A percentile compares a stretch with the other conserved stretches of the same genome.
These are phyloP conservation scores for Lentinula aciculospora DNA, from an alignment of 768 basidiomycete species.

Conservation along the genomic window DNA sequence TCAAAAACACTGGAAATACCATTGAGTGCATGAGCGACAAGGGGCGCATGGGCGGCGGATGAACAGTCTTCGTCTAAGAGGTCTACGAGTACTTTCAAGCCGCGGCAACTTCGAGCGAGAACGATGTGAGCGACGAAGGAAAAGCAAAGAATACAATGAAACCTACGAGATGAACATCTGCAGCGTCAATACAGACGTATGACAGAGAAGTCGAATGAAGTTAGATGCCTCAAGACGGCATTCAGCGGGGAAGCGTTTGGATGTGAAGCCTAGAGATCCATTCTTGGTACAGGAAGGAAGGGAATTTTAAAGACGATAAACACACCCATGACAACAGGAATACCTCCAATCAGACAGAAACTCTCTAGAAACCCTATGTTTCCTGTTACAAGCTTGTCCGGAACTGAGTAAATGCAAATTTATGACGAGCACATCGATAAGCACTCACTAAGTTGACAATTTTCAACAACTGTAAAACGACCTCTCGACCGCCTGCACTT, in stretches of 20 bases:
- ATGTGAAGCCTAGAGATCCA: conserved; percentile 72
- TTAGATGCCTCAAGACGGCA: conserved; percentile 94
- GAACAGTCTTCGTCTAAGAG: conserved; percentile 95
- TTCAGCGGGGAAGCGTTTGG: conserved; percentile 89
- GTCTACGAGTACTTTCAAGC: conserved; percentile 90
- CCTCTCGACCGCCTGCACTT: conserved; percentile 70
- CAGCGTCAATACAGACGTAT: conserved; percentile 87
- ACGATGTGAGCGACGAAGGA: neutral
- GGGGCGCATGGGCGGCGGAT: conserved; percentile 65
- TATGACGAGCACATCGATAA: neutral
- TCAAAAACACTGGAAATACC: conserved; percentile 96
- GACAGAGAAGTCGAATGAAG: conserved; percentile 88
- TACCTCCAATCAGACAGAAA: conserved; percentile 92
- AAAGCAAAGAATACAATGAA: neutral
- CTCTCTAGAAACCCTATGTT: conserved; percentile 89
- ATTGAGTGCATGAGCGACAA: conserved; percentile 89
- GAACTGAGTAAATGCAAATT: conserved; percentile 28
- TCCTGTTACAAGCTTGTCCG: conserved; percentile 49
- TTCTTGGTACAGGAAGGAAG: neutral
- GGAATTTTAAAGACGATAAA: conserved; percentile 3
- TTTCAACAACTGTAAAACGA: conserved; percentile 76
- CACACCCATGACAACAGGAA: conserved; percentile 90
- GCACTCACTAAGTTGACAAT: conserved; percentile 79
- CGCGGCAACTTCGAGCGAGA: conserved; percentile 66
- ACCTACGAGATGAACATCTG: conserved; percentile 99